phyloP scores from a whole-genome alignment of 768 basidiomycete genomes.

The Coprinopsis cinerea region DNA sequence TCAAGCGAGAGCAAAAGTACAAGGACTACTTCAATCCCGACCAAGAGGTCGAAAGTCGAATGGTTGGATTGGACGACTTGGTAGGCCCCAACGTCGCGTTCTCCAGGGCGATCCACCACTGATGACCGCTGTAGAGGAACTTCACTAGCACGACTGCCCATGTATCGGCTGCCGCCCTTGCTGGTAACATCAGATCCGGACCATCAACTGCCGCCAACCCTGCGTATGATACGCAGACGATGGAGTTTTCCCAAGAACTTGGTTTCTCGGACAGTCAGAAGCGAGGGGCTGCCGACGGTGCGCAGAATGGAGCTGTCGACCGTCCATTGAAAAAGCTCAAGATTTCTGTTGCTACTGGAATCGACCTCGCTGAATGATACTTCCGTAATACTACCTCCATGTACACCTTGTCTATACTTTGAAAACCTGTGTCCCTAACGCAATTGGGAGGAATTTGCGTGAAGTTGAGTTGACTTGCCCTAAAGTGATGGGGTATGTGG shows the following conservation, averaged over 20 bases:
- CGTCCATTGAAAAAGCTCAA: constrained; percentile 57
- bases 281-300: constrained; percentile 27
- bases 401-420: too few species aligned
- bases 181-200: constrained; percentile 2
- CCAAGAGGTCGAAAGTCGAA: constrained; percentile 48
- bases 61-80: constrained; percentile 56
- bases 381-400: too few species aligned
- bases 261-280: constrained; percentile 14
- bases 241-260: not conserved
- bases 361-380: constrained; percentile 67
- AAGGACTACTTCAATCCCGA: constrained; percentile 66
- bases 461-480: constrained; percentile 8
- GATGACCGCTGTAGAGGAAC: constrained; percentile 13
- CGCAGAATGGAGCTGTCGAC: constrained; percentile 16
- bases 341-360: constrained; percentile 60
- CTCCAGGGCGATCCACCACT: constrained; percentile 8
- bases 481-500: constrained; percentile 2
- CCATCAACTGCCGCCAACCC: not conserved
- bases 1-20: constrained; percentile 43
- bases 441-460: not conserved
- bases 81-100: too few species aligned
- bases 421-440: too few species aligned
- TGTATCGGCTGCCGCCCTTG: not conserved
- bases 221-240: not conserved
- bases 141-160: constrained; percentile 5